Conservation (phyloP, 2,329 filamentous ascomycete genomes). For the Hymenoscyphus infarciens region DNA sequence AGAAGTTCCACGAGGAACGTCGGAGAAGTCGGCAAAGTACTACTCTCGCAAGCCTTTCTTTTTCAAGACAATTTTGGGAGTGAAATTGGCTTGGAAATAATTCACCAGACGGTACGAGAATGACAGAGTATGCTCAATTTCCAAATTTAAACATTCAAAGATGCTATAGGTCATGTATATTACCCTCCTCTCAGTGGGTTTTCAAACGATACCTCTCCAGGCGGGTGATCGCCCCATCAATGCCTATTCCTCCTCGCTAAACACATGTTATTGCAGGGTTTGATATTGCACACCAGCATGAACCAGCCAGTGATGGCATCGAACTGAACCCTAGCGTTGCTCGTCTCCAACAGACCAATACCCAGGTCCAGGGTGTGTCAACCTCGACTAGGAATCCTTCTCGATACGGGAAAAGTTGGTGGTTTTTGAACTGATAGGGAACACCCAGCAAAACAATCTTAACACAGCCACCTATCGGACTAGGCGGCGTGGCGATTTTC, state of each 20-base stretch:
- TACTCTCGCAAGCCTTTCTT: conserved; percentile 1
- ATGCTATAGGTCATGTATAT: not conserved
- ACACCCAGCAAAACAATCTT: not conserved
- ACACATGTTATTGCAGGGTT: not conserved
- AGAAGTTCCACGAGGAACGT: not conserved
- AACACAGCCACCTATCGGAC: not conserved
- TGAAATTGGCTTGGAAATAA: not conserved
- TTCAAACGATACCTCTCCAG: not conserved
- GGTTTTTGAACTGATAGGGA: not conserved
- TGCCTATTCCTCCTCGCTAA: not conserved
- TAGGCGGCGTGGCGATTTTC: not conserved
- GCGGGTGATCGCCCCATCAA: not conserved
- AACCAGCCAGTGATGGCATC: not conserved
- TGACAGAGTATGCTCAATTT: too few species aligned
- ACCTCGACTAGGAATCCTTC: not conserved
- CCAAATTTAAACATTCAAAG: not conserved
- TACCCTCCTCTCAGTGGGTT: not conserved
- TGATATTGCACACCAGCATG: not conserved
- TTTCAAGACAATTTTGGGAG: not conserved
- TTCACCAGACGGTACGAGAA: not conserved
- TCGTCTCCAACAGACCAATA: not conserved
- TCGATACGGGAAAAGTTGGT: not conserved
- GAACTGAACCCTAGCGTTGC: not conserved
- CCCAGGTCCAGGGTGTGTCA: not conserved
- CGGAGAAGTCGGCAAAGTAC: not conserved